phyloP scores from a whole-genome alignment of 495 filamentous ascomycete species.

The Xylaria palmicola region DNA sequence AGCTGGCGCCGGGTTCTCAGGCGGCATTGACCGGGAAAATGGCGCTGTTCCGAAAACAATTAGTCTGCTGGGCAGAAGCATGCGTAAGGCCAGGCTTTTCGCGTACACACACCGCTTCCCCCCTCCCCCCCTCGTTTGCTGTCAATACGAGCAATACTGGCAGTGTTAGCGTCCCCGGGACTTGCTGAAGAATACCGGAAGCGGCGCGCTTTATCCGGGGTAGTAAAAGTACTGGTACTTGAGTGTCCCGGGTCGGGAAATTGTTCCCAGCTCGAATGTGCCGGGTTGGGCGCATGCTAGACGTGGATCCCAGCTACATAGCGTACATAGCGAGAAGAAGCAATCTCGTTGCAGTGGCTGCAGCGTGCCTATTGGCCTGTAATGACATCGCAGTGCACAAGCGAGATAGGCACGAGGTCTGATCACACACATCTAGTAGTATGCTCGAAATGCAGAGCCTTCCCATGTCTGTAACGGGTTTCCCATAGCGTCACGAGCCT shows the following conservation, averaged over 20 bases:
- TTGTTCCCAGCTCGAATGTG: conserved; percentile 8
- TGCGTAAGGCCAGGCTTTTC: too few species aligned
- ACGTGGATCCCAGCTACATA: conserved; percentile 8
- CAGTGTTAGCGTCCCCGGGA: conserved; percentile 1
- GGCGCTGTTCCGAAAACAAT: too few species aligned
- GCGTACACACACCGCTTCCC: conserved; percentile 4
- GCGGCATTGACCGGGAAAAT: neutral
- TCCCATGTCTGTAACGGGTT: neutral
- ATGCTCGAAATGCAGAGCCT: neutral
- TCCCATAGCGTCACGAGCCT: neutral
- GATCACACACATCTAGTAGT: neutral
- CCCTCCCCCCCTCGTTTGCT: neutral
- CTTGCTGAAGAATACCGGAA: neutral
- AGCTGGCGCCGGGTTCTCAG: neutral
- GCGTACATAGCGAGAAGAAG: neutral
- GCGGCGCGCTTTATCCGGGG: neutral
- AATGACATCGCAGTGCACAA: conserved; percentile 10
- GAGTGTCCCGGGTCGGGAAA: conserved; percentile 1
- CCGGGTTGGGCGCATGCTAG: neutral
- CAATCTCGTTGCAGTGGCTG: neutral
- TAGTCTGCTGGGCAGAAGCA: too few species aligned
- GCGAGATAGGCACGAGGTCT: conserved; percentile 10
- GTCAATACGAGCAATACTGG: neutral
- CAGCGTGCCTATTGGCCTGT: conserved; percentile 7
- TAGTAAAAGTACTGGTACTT: neutral